These are phyloP conservation scores for Micractinium sp. DNA, from an alignment of 139 green algal genomes.

Conservation along the genomic window DNA sequence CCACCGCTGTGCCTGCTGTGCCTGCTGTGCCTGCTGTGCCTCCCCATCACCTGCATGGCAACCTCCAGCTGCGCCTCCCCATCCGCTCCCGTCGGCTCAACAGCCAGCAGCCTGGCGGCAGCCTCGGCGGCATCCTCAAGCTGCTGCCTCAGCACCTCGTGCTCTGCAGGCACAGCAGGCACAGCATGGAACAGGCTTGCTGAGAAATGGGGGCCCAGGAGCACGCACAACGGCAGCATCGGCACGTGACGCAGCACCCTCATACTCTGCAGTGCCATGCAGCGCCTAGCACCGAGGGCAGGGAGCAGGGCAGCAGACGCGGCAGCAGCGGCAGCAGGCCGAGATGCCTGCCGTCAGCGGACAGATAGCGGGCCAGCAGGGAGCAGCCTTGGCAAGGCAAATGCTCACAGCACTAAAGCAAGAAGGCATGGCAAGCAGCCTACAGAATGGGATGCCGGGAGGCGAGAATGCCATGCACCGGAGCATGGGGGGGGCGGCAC, in stretches of 20 bases:
- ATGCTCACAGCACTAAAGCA: neutral
- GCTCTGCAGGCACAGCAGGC: conserved; percentile 22
- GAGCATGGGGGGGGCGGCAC: neutral
- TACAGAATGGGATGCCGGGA: too few relatives aligned
- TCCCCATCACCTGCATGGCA: conserved; percentile 27
- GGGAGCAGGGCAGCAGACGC: too few relatives aligned
- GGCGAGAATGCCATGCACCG: neutral
- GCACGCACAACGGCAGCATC: neutral
- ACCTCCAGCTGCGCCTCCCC: conserved; percentile 36
- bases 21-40: neutral
- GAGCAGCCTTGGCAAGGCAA: too few relatives aligned
- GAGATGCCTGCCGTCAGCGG: too few relatives aligned
- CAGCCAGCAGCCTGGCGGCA: conserved; percentile 42
- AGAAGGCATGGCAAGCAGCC: neutral
- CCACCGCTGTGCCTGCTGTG: too few relatives aligned
- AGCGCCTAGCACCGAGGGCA: too few relatives aligned
- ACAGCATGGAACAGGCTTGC: neutral
- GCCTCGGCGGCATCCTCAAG: conserved; percentile 44
- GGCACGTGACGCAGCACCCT: neutral
- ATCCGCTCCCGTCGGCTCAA: conserved; percentile 10
- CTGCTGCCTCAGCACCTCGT: conserved; percentile 27
- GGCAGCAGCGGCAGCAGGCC: neutral
- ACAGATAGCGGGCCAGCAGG: too few relatives aligned
- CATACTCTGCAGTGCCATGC: too few relatives aligned
- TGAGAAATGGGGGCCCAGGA: too few relatives aligned